Evolutionary conservation across 2,329 filamentous ascomycete genomes (phyloP).

Genomic region (Paecilomyces variotii): DNA sequence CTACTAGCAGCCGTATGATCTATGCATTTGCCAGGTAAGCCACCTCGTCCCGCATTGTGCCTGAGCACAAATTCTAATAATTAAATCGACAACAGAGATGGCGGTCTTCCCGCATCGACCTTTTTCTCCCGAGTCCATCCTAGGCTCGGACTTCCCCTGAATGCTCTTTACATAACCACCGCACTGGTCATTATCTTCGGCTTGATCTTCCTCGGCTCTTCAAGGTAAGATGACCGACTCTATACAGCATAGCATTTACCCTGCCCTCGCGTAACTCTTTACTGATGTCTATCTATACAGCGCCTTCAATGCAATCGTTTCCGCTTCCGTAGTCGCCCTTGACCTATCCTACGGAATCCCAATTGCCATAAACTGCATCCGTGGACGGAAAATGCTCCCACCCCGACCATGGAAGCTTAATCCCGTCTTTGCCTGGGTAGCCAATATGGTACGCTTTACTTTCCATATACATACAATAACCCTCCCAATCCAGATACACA

Average conservation of each 20-base stretch:
- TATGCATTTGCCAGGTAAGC: conserved; percentile 53
- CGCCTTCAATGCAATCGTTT: conserved; percentile 65
- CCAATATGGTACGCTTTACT: conserved; percentile 42
- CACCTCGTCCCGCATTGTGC: neutral
- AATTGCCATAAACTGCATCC: conserved; percentile 59
- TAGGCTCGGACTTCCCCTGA: conserved; percentile 56
- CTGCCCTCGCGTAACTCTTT: neutral
- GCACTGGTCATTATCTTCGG: conserved; percentile 59
- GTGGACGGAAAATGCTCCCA: conserved; percentile 58
- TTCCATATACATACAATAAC: too few species aligned
- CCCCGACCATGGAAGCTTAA: conserved; percentile 52
- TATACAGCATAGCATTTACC: too few species aligned
- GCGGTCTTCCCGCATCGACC: conserved; percentile 55
- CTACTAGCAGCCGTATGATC: conserved; percentile 57
- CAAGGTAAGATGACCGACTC: conserved; percentile 15
- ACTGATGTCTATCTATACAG: conserved; percentile 20
- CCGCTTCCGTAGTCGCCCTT: conserved; percentile 63
- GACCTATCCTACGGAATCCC: conserved; percentile 69
- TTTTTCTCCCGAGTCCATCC: conserved; percentile 56
- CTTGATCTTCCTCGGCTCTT: conserved; percentile 60
- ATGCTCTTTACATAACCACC: conserved; percentile 55
- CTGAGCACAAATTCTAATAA: neutral
- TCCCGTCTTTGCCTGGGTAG: conserved; percentile 49
- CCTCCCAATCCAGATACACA: neutral
- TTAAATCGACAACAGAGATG: conserved; percentile 37